phyloP scores from a whole-genome alignment of 2,329 filamentous ascomycete genomes.

The Trichoderma semiorbis region DNA sequence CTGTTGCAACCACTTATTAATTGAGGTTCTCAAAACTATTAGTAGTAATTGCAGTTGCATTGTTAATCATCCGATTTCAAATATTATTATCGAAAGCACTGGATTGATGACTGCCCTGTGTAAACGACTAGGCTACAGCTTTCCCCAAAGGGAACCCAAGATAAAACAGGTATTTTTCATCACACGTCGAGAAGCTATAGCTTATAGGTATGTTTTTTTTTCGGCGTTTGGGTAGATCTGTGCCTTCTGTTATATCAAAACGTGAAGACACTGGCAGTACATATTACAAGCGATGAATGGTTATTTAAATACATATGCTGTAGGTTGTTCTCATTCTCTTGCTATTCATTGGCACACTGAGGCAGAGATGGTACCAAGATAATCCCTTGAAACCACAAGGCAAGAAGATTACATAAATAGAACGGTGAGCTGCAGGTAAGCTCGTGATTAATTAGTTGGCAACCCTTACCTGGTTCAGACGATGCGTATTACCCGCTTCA shows the following conservation, averaged over 20 bases:
- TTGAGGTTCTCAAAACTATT: too few relatives aligned
- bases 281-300: background rate
- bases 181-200: background rate
- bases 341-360: background rate
- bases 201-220: background rate
- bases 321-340: background rate
- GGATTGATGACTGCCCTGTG: too few relatives aligned
- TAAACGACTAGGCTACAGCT: too few relatives aligned
- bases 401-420: background rate
- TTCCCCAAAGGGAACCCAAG: too few relatives aligned
- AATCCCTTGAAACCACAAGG: background rate
- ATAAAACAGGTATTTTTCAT: too few relatives aligned
- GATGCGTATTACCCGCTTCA: background rate
- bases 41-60: too few relatives aligned
- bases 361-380: background rate
- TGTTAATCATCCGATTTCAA: too few relatives aligned
- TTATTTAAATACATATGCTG: background rate
- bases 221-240: background rate
- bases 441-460: background rate
- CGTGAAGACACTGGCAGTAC: background rate
- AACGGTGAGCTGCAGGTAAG: background rate
- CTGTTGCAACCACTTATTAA: too few relatives aligned
- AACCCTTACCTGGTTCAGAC: background rate
- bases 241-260: background rate
- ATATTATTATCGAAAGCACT: too few relatives aligned